A percentile compares a stretch with the other conserved stretches of the same genome.
Evolutionary conservation across 805 yeast genomes (phyloP).

Genomic region (Grigorovia yakushimaensis): DNA sequence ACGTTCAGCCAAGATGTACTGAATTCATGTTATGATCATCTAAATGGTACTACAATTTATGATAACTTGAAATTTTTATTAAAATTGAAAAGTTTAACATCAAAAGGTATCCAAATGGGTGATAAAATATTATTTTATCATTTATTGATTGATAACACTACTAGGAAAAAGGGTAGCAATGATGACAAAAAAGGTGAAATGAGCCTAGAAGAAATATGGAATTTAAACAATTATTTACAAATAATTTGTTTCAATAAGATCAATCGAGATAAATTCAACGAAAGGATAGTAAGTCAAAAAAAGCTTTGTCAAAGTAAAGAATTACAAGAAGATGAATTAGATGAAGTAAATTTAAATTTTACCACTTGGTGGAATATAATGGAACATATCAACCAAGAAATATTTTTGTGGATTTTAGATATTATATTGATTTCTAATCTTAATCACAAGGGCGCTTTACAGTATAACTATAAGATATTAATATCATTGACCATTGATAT

Average conservation of each 20-base stretch:
- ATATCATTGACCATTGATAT: conserved; percentile 34
- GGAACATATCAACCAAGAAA: conserved; percentile 17
- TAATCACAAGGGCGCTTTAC: neutral
- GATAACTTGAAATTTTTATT: conserved; percentile 21
- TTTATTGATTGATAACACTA: conserved; percentile 8
- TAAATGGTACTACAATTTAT: conserved; percentile 3
- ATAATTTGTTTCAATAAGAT: conserved; percentile 23
- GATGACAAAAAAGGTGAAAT: neutral
- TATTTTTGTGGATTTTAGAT: conserved; percentile 28
- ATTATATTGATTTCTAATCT: conserved; percentile 12
- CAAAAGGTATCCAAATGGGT: conserved; percentile 26
- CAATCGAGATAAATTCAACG: conserved; percentile 19
- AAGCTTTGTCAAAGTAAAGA: conserved; percentile 18
- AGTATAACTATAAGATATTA: conserved; percentile 30
- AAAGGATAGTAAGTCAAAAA: conserved; percentile 18
- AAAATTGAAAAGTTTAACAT: conserved; percentile 29
- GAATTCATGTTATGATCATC: neutral
- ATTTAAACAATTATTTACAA: conserved; percentile 22
- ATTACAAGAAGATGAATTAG: conserved; percentile 24
- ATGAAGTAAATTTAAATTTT: conserved; percentile 16
- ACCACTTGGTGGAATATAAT: conserved; percentile 26
- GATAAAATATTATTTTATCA: conserved; percentile 29
- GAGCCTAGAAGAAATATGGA: conserved; percentile 15
- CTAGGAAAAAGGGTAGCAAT: neutral
- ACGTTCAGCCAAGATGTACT: conserved; percentile 3